Base-by-base conservation (phyloP, 768 basidiomycete genomes). In the Rhizopogon vesiculosus region DNA sequence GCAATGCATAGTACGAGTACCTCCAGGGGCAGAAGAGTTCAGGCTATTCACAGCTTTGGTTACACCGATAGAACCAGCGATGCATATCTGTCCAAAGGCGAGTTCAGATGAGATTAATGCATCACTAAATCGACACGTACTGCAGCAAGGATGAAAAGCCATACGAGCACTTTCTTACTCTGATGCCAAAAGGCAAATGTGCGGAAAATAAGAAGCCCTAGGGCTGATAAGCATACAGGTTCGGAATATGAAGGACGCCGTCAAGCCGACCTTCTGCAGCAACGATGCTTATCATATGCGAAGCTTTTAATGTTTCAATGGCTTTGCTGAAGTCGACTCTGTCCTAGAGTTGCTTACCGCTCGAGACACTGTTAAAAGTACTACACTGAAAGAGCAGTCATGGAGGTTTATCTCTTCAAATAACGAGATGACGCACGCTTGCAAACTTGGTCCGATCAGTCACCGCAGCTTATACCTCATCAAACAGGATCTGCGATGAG, bases 221-320 rank as follows among this genome's bases (percentile, higher is more conserved):
- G n/a, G 50, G 12, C 7, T 25, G n/a, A 42, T 50, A 16, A 29
- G 7, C 5, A 31, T 15, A 16, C 18, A 16, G 8, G 18, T 49
- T 54, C 18, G 12, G 10, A 22, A n/a, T 1, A 25, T 22, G 25
- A 25, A 25, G 25, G 25, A 25, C 25, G 25, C 25, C 25, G 28
- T 9, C 29, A 39, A 16, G 19, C n/a, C n/a, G 13, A 54, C 53
- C 46, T 54, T 54, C 53, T 25, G 53, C 33, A 39, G 48, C 43
- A 6, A 54, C n/a, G 1, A 54, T 54, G 9, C 44, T 48, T 33
- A 54, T 35, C 5, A 54, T 38, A 29, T 54, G 53, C 25, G 38
- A 50, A 54, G 5, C 53, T 54, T n/a, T 13, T 6, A 48, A 7
- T 45, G 22, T 50, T 39, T 33, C 3, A 35, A 28, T 38, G 13